These are phyloP conservation scores for Raffaelea albimanens DNA, from an alignment of 2,329 filamentous ascomycete genomes.

Conservation along the genomic window DNA sequence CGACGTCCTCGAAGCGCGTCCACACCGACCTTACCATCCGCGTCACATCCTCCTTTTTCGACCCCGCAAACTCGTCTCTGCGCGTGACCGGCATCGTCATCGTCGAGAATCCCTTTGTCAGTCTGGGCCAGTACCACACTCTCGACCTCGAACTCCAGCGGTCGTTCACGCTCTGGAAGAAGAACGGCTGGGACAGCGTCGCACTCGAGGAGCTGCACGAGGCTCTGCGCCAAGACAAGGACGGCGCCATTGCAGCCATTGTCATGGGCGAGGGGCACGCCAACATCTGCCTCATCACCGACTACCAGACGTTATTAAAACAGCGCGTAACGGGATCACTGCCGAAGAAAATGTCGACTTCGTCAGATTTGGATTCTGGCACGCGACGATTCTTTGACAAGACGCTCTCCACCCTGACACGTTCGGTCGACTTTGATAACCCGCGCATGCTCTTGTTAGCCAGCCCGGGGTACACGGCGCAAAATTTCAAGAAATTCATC, in stretches of 20 bases:
- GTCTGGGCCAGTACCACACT: slow-evolving; percentile 48
- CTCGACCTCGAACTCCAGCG: slow-evolving; percentile 78
- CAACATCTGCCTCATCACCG: slow-evolving; percentile 74
- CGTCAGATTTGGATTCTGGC: slow-evolving; percentile 58
- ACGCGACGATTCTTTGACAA: slow-evolving; percentile 71
- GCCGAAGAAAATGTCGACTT: slow-evolving; percentile 57
- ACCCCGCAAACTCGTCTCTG: slow-evolving; percentile 43
- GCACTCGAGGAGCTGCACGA: slow-evolving; percentile 70
- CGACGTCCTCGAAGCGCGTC: slow-evolving; percentile 39
- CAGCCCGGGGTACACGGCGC: slow-evolving; percentile 79
- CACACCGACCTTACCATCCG: slow-evolving; percentile 48
- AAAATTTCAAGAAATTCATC: slow-evolving; percentile 68
- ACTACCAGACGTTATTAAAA: slow-evolving; percentile 68
- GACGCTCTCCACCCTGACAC: slow-evolving; percentile 63
- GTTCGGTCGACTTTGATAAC: slow-evolving; percentile 65
- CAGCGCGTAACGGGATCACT: slow-evolving; percentile 58
- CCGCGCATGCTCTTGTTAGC: slow-evolving; percentile 72
- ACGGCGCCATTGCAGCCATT: slow-evolving; percentile 77
- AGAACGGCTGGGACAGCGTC: slow-evolving; percentile 81
- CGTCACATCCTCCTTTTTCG: slow-evolving; percentile 49
- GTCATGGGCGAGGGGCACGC: slow-evolving; percentile 87
- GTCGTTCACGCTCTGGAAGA: slow-evolving; percentile 82
- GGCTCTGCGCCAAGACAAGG: slow-evolving; percentile 67
- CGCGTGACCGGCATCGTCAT: slow-evolving; percentile 46
- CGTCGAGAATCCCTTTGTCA: slow-evolving; percentile 42